Evolutionary conservation across 352 stramenopile genomes (phyloP), one percentile per base, ranked within the genome.

Genomic region (Globisporangium cederbergense): DNA sequence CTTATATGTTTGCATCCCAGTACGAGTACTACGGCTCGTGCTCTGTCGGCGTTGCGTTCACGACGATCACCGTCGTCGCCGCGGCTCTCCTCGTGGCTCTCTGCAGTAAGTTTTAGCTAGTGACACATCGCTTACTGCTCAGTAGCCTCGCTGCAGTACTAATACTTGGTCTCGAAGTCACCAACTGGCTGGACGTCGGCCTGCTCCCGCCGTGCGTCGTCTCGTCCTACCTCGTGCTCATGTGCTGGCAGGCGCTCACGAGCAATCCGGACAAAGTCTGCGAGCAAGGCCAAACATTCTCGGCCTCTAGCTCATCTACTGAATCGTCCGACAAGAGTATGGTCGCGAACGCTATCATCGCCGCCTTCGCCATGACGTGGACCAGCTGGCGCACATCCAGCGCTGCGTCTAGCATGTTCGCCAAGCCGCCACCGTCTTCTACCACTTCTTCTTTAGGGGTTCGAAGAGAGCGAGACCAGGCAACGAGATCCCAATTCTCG

Each of bases 21-120:
- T 98, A 97, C 71, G 65, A 89, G 62, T 85, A 86, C 51, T 99
- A 97, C 72, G 74, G 73, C 3, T 80, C 81, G n/a, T 98, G 93
- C 64, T 40, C 60, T 3, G 60, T 81, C 0, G 89, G 86, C 0
- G 59, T 93, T 14, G 88, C 86, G 5, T 96, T 97, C 68, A 94
- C 83, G 42, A 90, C 90, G 1, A 75, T 98, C 28, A 98, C 93
- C 5, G 71, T 97, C n/a, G 72, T 96, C 25, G 68, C 89, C 13
- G 76, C 66, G 22, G 58, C 89, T 2, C 5, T 97, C 16, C 52
- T 88, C 73, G 58, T 94, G 86, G 73, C 69, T 75, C 34, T 87
- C 51, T 75, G 90, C 65, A 61, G 65, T 72, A n/a, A 22, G 57
- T n/a, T n/a, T 6, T 51, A 16, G 13, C 60, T 20, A 38, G 25